Evolutionary conservation across 2,329 filamentous ascomycete genomes (phyloP).

Genomic region (Colletotrichum sublineola): DNA sequence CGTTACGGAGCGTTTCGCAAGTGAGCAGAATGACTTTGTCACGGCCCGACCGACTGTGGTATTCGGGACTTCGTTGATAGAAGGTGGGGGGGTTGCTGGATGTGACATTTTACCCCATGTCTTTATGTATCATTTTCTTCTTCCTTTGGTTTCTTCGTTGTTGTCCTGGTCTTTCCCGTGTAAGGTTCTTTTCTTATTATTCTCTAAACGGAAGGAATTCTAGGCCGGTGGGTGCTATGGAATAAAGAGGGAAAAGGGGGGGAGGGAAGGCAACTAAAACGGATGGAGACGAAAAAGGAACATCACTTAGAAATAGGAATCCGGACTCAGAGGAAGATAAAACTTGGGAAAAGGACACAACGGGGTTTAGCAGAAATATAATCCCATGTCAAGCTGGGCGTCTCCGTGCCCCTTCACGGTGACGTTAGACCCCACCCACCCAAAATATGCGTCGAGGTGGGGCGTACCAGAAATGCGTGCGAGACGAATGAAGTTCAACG

Average conservation of each 20-base stretch:
- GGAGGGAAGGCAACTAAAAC: not conserved
- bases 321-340: not conserved
- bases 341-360: not conserved
- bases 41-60: not conserved
- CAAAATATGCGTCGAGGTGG: too few relatives aligned
- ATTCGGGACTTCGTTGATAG: not conserved
- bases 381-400: not conserved
- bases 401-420: not conserved
- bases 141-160: not conserved
- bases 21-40: conserved; percentile 12
- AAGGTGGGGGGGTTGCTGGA: not conserved
- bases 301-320: not conserved
- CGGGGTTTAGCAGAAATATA: not conserved
- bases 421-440: too few relatives aligned
- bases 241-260: not conserved
- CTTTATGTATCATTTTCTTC: not conserved
- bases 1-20: conserved; percentile 5
- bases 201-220: not conserved
- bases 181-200: not conserved
- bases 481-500: too few relatives aligned
- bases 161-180: not conserved
- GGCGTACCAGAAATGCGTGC: too few relatives aligned
- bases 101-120: not conserved
- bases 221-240: not conserved
- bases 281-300: not conserved